Evolutionary conservation across 768 basidiomycete genomes (phyloP), one percentile per base, ranked within the genome.

Genomic region (Galerina marginata): DNA sequence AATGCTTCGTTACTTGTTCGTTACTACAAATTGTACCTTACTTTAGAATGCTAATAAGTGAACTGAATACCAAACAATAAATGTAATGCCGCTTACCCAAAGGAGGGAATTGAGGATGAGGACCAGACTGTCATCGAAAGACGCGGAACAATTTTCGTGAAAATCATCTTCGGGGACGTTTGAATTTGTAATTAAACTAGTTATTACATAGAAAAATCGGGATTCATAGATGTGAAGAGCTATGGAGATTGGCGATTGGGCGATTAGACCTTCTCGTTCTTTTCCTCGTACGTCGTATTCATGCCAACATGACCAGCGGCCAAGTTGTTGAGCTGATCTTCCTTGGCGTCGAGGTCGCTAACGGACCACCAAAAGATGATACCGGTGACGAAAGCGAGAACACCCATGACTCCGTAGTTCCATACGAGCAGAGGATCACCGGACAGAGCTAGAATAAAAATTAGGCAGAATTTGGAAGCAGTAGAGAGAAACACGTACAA

Each of bases 391-490:
- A 71, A 77, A 2, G 86, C 83, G 12, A 92, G 72, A 26, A 83
- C 80, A 42, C 65, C 88, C 81, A 89, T 82, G 20, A 80, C 71
- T 43, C 77, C 79, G 67, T 92, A 92, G 74, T 90, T 90, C 90
- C 90, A 90, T 6, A 91, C 84, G 11, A 93, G 79, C 23, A 90
- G 71, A 14, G 89, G 92, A 70, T 93, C 91, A 9, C 75, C 75
- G 15, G 89, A 86, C 43, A 93, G 78, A 3, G 88, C 84, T 84
- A 48, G 1, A 54, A 51, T 14, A 33, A 29, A 66, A 11, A 10
- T 44, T 2, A 46, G 15, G 29, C 29, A 59, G 38, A 6, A n/a
- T 54, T 54, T 25, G 16, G 14, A 29, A 45, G 4, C 7, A 38
- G 2, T 2, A 10, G 9, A 33, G 20, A 44, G 5, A 20, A 29